Evolutionary conservation across 2,329 filamentous ascomycete species (phyloP).

Genomic region (Geosmithia flava): DNA sequence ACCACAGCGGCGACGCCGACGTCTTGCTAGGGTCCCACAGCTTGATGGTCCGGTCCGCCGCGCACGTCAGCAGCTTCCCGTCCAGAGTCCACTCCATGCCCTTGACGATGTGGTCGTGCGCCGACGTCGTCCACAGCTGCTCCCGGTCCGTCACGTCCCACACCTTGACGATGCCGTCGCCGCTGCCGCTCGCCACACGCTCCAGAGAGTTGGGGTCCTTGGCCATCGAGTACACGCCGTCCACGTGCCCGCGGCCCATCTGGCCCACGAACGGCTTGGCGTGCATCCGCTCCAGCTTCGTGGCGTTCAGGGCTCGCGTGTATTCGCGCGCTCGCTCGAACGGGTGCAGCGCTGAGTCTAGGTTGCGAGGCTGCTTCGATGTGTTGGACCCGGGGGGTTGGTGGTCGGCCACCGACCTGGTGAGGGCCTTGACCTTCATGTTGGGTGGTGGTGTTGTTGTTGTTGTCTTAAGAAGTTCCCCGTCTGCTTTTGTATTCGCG

Average conservation of each 20-base stretch:
- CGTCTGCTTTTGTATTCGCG: too few relatives aligned
- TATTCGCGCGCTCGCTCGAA: conserved; percentile 81
- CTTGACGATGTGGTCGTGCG: conserved; percentile 91
- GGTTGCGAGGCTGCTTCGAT: conserved; percentile 53
- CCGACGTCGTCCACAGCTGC: conserved; percentile 65
- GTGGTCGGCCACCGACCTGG: conserved; percentile 49
- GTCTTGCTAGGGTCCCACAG: conserved; percentile 83
- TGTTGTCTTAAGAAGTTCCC: background rate
- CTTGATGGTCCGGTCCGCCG: conserved; percentile 76
- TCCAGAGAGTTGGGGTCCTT: conserved; percentile 68
- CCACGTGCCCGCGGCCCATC: conserved; percentile 81
- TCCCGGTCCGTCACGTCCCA: conserved; percentile 63
- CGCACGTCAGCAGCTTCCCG: conserved; percentile 75
- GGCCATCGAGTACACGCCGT: conserved; percentile 69
- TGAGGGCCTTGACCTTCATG: conserved; percentile 55
- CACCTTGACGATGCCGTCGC: conserved; percentile 88
- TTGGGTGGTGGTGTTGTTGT: background rate
- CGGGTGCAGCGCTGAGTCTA: conserved; percentile 77
- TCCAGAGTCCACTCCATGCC: conserved; percentile 82
- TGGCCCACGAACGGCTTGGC: conserved; percentile 63
- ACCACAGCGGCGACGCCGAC: conserved; percentile 59
- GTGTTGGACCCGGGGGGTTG: conserved; percentile 57
- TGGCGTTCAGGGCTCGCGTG: conserved; percentile 53
- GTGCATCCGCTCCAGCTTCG: conserved; percentile 91
- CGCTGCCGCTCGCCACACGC: conserved; percentile 69